Evolutionary conservation across 306 rosid genomes (phyloP).

Genomic region (Vigna angularis): DNA sequence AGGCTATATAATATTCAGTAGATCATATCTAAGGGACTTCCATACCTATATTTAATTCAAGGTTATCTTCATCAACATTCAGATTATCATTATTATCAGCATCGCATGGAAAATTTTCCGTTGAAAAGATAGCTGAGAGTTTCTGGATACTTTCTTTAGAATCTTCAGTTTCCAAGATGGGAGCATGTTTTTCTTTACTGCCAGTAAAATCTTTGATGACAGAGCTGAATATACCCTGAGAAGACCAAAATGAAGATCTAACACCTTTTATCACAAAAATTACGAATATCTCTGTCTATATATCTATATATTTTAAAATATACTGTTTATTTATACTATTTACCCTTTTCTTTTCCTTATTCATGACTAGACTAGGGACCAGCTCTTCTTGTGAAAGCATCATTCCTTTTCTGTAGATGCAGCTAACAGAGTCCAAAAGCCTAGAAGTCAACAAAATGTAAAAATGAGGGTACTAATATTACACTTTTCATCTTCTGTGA

Average conservation of each 20-base stretch:
- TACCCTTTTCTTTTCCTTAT: slow-evolving; percentile 92
- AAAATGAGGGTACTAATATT: slow-evolving; percentile 24
- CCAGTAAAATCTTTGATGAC: slow-evolving; percentile 85
- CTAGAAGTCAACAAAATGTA: slow-evolving; percentile 46
- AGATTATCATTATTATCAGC: slow-evolving; percentile 53
- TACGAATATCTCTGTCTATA: background rate
- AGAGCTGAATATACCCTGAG: slow-evolving; percentile 86
- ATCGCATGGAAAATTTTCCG: slow-evolving; percentile 58
- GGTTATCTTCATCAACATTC: slow-evolving; percentile 55
- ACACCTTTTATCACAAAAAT: slow-evolving; percentile 21
- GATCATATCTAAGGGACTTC: slow-evolving; percentile 22
- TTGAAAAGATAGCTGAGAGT: slow-evolving; percentile 67
- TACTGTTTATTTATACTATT: background rate
- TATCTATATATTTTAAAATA: background rate
- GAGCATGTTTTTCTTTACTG: slow-evolving; percentile 69
- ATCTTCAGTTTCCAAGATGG: slow-evolving; percentile 63
- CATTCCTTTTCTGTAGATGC: slow-evolving; percentile 66
- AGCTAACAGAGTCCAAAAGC: slow-evolving; percentile 66
- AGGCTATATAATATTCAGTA: slow-evolving; percentile 22
- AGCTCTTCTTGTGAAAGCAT: slow-evolving; percentile 60
- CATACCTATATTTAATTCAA: slow-evolving; percentile 73
- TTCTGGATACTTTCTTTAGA: slow-evolving; percentile 66
- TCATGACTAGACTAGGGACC: slow-evolving; percentile 42
- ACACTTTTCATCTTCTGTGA: slow-evolving; percentile 13
- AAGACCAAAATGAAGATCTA: slow-evolving; percentile 27